These are phyloP conservation scores for Suillus tomentosus DNA, from an alignment of 768 basidiomycete genomes.

Conservation along the genomic window DNA sequence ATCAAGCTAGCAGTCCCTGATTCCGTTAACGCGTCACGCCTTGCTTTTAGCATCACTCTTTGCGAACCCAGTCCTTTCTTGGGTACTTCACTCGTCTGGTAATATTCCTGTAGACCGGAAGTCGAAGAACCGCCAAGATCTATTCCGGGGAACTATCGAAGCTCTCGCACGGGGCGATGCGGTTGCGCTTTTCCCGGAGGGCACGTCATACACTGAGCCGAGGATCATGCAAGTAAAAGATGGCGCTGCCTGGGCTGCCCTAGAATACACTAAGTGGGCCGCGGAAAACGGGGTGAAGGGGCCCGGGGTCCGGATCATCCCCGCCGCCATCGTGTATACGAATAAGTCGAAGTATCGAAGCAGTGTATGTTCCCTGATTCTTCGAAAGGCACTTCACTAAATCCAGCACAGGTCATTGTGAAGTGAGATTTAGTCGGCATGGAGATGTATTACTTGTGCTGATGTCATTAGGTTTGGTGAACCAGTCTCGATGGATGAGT, in stretches of 20 bases:
- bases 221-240: conserved; percentile 92
- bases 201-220: conserved; percentile 92
- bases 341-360: conserved; percentile 96
- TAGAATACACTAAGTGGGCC: conserved; percentile 88
- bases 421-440: conserved; percentile 48
- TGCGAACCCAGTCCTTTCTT: conserved; percentile 69
- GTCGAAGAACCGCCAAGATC: conserved; percentile 84
- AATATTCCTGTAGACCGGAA: conserved; percentile 97
- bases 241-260: conserved; percentile 91
- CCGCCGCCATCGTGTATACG: conserved; percentile 90
- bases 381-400: conserved; percentile 21
- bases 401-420: conserved; percentile 59
- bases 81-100: conserved; percentile 85
- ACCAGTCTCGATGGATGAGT: conserved; percentile 76
- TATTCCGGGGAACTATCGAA: conserved; percentile 90
- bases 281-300: conserved; percentile 53
- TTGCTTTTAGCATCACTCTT: conserved; percentile 67
- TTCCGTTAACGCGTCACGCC: conserved; percentile 14
- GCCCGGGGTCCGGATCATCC: conserved; percentile 62
- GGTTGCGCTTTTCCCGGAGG: conserved; percentile 94
- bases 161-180: conserved; percentile 76
- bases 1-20: conserved; percentile 2
- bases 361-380: conserved; percentile 57
- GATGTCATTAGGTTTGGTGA: conserved; percentile 68
- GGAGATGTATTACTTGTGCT: conserved; percentile 10